Evolutionary conservation across 78 protist species (phyloP).

Genomic region (Chrysochromulina parva): DNA sequence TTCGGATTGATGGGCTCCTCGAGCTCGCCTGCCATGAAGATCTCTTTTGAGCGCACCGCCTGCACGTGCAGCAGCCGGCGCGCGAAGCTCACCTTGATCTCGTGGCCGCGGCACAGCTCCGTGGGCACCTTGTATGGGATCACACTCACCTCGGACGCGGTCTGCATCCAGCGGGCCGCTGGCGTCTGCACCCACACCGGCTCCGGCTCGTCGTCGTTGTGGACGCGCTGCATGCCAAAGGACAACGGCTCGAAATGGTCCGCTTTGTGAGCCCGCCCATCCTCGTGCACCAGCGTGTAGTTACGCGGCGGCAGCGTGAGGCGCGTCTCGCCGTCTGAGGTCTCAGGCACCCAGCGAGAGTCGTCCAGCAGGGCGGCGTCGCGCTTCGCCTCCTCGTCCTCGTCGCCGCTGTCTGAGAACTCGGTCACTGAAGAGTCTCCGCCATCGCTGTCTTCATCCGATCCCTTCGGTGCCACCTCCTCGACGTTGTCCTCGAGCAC

Average conservation of each 20-base stretch:
- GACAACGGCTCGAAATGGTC: constrained; percentile 1
- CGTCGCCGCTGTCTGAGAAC: too few relatives aligned
- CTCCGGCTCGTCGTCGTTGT: background rate
- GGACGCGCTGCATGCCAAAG: constrained; percentile 16
- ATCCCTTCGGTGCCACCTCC: too few relatives aligned
- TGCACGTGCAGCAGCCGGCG: background rate
- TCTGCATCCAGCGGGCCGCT: background rate
- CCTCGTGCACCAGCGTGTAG: background rate
- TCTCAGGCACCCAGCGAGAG: too few relatives aligned
- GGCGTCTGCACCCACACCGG: constrained; percentile 20
- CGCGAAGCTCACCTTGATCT: background rate
- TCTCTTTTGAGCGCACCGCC: too few relatives aligned
- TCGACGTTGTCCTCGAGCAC: too few relatives aligned
- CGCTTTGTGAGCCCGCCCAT: background rate
- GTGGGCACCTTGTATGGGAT: background rate
- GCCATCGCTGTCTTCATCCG: too few relatives aligned
- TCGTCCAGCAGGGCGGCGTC: too few relatives aligned
- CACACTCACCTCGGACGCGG: background rate
- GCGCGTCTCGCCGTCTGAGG: too few relatives aligned
- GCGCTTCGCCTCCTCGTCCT: too few relatives aligned
- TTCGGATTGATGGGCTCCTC: background rate
- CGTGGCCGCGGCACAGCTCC: background rate
- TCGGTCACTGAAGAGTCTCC: too few relatives aligned
- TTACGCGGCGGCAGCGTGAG: background rate
- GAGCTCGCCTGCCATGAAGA: background rate